These are phyloP conservation scores for Pseudocercospora musae DNA, from an alignment of 2,329 filamentous ascomycete genomes.

Conservation along the genomic window DNA sequence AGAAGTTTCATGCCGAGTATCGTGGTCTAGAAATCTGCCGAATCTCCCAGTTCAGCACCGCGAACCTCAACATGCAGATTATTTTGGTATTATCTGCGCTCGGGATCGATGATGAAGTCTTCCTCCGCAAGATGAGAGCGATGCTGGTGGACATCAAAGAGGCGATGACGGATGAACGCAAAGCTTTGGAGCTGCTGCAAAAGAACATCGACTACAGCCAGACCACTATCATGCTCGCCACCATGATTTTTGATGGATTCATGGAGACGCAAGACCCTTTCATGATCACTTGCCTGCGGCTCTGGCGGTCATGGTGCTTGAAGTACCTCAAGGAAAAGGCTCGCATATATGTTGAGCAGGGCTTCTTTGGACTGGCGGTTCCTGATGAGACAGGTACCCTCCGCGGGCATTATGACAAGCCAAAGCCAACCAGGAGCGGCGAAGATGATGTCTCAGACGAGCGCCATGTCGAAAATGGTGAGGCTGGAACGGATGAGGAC, in stretches of 20 bases:
- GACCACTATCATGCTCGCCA: conserved; percentile 68
- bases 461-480: background rate
- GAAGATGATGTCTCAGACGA: conserved; percentile 37
- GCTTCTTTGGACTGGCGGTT: conserved; percentile 83
- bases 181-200: conserved; percentile 66
- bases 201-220: conserved; percentile 83
- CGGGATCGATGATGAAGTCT: conserved; percentile 65
- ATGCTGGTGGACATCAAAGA: conserved; percentile 67
- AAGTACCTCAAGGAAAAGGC: conserved; percentile 92
- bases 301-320: conserved; percentile 88
- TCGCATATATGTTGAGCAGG: conserved; percentile 73
- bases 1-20: conserved; percentile 74
- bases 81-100: conserved; percentile 80
- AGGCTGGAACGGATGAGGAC: background rate
- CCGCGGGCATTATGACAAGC: conserved; percentile 61
- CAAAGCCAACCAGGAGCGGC: conserved; percentile 33
- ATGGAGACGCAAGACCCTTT: conserved; percentile 75
- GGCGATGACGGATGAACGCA: conserved; percentile 63
- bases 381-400: conserved; percentile 79
- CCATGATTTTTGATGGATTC: conserved; percentile 78
- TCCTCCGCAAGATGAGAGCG: conserved; percentile 62
- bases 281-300: conserved; percentile 68
- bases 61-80: conserved; percentile 83
- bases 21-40: conserved; percentile 81
- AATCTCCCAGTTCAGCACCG: conserved; percentile 70